Conservation (phyloP, 2,329 filamentous ascomycete species). For the Calonectria hongkongensis region DNA sequence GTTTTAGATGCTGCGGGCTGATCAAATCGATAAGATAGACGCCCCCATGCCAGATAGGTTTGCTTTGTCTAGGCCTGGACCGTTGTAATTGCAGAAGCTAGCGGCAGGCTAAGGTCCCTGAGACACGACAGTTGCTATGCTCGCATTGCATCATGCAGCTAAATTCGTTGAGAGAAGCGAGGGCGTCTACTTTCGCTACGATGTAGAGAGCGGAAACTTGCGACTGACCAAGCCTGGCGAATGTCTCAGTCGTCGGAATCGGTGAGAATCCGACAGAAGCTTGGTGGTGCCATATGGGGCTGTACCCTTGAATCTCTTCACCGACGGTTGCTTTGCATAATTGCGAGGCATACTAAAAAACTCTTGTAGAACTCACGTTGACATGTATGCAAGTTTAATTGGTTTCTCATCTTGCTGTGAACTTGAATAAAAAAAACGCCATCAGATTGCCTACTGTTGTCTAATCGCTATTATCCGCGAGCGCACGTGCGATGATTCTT, state of each 20-base stretch:
- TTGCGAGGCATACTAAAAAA: neutral
- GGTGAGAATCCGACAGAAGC: neutral
- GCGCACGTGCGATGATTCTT: too few species aligned
- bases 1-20: neutral
- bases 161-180: slow-evolving; percentile 23
- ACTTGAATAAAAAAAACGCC: neutral
- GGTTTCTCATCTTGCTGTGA: neutral
- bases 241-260: slow-evolving; percentile 19
- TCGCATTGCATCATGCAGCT: slow-evolving; percentile 22
- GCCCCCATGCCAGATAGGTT: neutral
- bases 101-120: neutral
- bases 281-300: neutral
- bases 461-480: neutral
- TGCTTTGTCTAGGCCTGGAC: neutral
- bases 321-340: neutral
- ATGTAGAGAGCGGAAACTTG: slow-evolving; percentile 1
- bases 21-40: slow-evolving; percentile 12
- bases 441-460: neutral
- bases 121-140: slow-evolving; percentile 14
- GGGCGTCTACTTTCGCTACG: neutral
- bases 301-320: neutral
- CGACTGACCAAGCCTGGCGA: neutral
- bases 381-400: neutral
- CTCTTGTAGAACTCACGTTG: neutral
- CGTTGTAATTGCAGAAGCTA: slow-evolving; percentile 9